Percentiles rank a stretch among this genome's conserved stretches.
These are phyloP conservation scores for Hypholoma fasciculare DNA, from an alignment of 768 basidiomycete genomes.

Conservation along the genomic window DNA sequence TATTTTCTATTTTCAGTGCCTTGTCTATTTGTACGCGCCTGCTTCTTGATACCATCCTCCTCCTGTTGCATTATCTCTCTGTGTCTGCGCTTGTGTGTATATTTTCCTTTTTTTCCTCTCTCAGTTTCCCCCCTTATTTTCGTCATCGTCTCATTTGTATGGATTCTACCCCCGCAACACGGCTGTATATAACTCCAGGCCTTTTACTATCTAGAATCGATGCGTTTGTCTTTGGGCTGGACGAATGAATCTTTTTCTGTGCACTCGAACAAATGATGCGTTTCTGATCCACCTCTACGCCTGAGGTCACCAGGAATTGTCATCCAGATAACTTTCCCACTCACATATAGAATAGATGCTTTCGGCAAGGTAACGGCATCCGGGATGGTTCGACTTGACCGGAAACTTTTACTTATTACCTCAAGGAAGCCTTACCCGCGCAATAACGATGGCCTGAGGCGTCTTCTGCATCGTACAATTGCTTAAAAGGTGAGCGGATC, in stretches of 20 bases:
- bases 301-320: no score
- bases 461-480: no score
- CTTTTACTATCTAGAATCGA: constrained; percentile 2
- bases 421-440: no score
- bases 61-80: not conserved
- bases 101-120: not conserved
- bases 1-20: not conserved
- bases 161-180: not conserved
- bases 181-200: not conserved
- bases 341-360: no score
- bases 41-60: constrained; percentile 2
- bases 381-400: no score
- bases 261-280: no score
- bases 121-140: not conserved
- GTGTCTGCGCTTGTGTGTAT: not conserved
- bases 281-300: no score
- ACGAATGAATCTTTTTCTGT: not conserved
- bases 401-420: no score
- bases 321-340: no score
- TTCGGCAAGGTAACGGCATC: no score
- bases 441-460: no score
- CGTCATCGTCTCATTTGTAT: not conserved
- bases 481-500: no score
- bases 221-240: not conserved
- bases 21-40: not conserved